Evolutionary conservation across 169 alveolate species (phyloP), one percentile per base, ranked within the genome.

Genomic region (Cryptosporidium andersoni): DNA sequence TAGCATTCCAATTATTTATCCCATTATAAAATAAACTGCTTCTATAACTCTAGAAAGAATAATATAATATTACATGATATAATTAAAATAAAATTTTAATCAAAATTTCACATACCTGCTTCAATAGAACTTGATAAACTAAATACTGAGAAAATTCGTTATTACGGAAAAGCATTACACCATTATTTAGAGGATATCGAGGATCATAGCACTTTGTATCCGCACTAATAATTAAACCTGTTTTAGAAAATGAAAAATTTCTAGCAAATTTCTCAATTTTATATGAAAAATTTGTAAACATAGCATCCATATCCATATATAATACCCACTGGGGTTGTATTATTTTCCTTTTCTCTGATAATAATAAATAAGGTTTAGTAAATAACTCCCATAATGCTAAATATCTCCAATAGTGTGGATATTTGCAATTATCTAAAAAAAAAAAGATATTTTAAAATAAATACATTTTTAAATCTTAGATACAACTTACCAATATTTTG

Each of bases 361-460:
- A 14, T 16, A 14, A 36, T 42, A 74, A 4, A 58, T 49, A 8
- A 9, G 16, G 12, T 7, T 40, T 74, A 47, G 85, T 74, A 47
- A 81, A 81, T 52, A 81, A 67, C 64, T 47, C 52, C 89, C 89
- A 81, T 5, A 81, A 47, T 51, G 82, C 89, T 66, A 81, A 47
- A 63, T 81, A 81, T 60, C 89, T 66, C 89, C 89, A 81, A 43
- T 39, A 81, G 40, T 81, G 89, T 39, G 89, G 89, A 47, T 45
- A 39, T 51, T 5, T 34, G 47, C 89, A 81, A 14, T 47, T 66
- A 25, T 64, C 53, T 45, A 37, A 37, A 51, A 42, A 14, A 11
- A 7, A 43, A 2, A 8, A 12, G 0, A 11, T 55, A 9, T 55
- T 55, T 55, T 7, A 55, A 16, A 55, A 55, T 55, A 9, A 6